Base-by-base conservation (phyloP, 1,284 basidiomycete species). In the Tranzscheliella williamsii region DNA sequence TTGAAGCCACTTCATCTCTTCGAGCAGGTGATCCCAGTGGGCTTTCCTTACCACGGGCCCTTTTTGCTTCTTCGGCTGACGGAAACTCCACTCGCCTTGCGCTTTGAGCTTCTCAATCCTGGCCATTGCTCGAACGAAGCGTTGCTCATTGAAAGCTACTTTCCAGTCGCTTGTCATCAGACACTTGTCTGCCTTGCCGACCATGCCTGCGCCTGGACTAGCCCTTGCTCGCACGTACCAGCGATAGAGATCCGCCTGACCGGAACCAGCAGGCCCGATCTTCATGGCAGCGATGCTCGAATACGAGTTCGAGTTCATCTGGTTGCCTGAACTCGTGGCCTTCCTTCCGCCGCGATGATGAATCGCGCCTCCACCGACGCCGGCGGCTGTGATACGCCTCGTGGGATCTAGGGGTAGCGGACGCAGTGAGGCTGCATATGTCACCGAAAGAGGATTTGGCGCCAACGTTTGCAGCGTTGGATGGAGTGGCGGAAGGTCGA, bases 1-100 rank as follows among this genome's bases (percentile, higher is more conserved):
- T 37, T 92, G 88, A 83, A 99, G 87, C 95, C 94, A 98, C 84
- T 89, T 90, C 91, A 97, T 91, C 80, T 98, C 95, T 56, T 98
- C 95, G 75, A 98, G 80, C 23, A 98, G 81, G 78, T 92, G 90
- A 78, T 98, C 95, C 90, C 91, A 94, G 70, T 97, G 92, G 0
- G 88, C 85, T 79, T 97, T 97, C 5, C 82, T 81, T 26, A 90
- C 79, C 2, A 86, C 85, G 7, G 91, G 90, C 7, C 86, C 87
- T 43, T 89, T 84, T 69, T 93, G 89, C 78, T 94, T 95, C 80
- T 95, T 96, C 1, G 91, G 90, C 72, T 99, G 95, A 37, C 93
- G 82, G 73, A 95, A 90, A 70, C 89, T 89, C 95, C 95, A 99
- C 23, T 85, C 82, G 2, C 87, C 87, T 12, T 84, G 83, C 15